Conservation (phyloP, 495 filamentous ascomycete species). For the Xylaria palmicola region DNA sequence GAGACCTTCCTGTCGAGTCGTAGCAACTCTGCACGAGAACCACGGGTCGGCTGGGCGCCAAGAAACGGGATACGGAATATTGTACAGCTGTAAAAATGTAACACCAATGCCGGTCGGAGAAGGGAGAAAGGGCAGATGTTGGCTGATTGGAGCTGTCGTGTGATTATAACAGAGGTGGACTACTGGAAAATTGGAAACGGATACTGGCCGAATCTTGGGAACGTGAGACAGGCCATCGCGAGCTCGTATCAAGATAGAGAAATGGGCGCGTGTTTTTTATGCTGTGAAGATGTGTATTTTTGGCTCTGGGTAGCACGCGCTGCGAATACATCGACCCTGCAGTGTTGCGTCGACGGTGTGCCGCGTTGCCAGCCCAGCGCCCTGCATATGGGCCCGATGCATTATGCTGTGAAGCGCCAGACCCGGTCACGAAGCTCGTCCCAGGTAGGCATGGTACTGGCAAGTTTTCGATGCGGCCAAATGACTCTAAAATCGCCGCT, state of each 20-base stretch:
- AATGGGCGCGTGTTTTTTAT: background rate
- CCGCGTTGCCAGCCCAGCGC: background rate
- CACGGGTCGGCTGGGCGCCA: conserved; percentile 13
- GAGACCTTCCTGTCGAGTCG: conserved; percentile 14
- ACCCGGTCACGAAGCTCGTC: too few relatives aligned
- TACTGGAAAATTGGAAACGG: background rate
- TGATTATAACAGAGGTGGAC: background rate
- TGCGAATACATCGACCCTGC: background rate
- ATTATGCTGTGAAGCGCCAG: background rate
- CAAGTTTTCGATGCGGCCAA: too few relatives aligned
- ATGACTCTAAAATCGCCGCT: background rate
- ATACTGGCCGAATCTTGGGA: background rate
- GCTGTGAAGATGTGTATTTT: background rate
- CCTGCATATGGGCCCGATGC: conserved; percentile 2
- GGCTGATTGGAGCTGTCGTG: background rate
- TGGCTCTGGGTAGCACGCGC: background rate
- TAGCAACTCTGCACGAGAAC: conserved; percentile 7
- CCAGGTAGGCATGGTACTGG: background rate
- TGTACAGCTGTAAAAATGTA: conserved; percentile 12
- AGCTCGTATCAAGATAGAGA: background rate
- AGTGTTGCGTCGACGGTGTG: background rate
- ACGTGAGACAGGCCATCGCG: background rate
- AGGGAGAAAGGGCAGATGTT: background rate
- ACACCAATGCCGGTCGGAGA: background rate
- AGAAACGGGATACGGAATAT: conserved; percentile 6